Base-by-base conservation (phyloP, 1,284 basidiomycete species). In the Rhizopogon parksii region DNA sequence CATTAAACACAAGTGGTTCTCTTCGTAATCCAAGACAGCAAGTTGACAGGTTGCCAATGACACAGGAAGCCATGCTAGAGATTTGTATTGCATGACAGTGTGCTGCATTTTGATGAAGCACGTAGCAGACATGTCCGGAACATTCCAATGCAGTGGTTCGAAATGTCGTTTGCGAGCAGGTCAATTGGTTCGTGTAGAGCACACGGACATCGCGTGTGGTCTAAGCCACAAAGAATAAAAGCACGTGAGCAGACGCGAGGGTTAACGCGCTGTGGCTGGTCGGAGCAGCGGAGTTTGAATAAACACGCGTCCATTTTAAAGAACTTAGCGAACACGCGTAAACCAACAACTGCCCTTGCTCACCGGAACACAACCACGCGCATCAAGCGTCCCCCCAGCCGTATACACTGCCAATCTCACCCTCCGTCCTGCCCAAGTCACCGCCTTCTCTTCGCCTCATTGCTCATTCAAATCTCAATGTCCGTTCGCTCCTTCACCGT, bases 401-500 rank as follows among this genome's bases (percentile, higher is more conserved):
- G 4, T 19, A 24, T 40, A 36, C 45, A 42, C 59, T 43, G 36
- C 38, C 34, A n/a, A 38, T 24, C 24, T 32, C 51, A 43, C 25
- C 9, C 49, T 45, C 14, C 47, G 15, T 48, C 47, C 19, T 34
- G 46, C 49, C 27, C 11, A 37, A 36, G 15, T 37, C 38, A 52
- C 50, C 52, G 40, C 14, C 42, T 46, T 39, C 56, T 47, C 47
- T 27, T 24, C 3, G 36, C 49, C 40, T 56, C 47, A 40, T 36
- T 39, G 35, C 48, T 39, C 52, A 45, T 57, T 52, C 51, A 30
- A 54, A 57, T 54, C 57, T 53, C 57, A 59, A 80, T 83, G 75
- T 70, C 79, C 59, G 65, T 71, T 53, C 78, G 80, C 53, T 71
- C 70, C 32, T 88, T 88, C 62, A 76, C 78, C 47, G 80, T 88